Base-by-base conservation (phyloP, 2,329 filamentous ascomycete species). In the Colletotrichum costaricense region DNA sequence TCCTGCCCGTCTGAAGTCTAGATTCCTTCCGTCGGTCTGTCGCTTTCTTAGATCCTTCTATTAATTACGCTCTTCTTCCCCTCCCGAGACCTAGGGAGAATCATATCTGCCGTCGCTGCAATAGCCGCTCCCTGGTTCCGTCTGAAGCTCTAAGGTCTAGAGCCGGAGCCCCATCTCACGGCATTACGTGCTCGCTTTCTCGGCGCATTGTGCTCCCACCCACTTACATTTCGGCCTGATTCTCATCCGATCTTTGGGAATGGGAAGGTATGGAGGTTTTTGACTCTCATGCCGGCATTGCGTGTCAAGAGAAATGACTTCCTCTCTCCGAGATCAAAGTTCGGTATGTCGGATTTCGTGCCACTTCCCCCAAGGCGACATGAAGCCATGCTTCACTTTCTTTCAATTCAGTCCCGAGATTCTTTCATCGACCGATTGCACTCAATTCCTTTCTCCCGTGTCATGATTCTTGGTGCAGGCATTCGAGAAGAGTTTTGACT, bases 231-330 rank as follows among this genome's bases (percentile, higher is more conserved):
- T 58, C 65, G 69, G 52, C 19, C 58, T 63, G 58, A 16, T 24
- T 19, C 69, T 55, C 69, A 72, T 72, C 69, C 58, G 52, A 72
- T 69, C 52, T 63, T 42, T 58, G 52, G 38, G 14, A 30, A 30
- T 46, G 46, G 5, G 38, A 6, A 2, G 14, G 26, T 12, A 7
- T n/a, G 8, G 12, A 8, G 55, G 26, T 28, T n/a, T 24, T 22
- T 58, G n/a, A 58, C 14, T 9, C 3, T 35, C 3, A 26, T 38
- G 30, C 57, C 38, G 16, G 19, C 6, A 16, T 16, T 16, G 3
- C 19, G 14, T 38, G 30, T 24, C 19, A 59, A 59, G 38, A 42
- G 16, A 42, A 19, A 19, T 42, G 6, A 42, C 5, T 42, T 19
- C 16, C 14, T 38, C 4, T 38, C 12, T 38, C 11, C 35, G 11